These are phyloP conservation scores for Wickerhamiella occidentalis DNA, from an alignment of 805 yeast genomes.

Conservation along the genomic window DNA sequence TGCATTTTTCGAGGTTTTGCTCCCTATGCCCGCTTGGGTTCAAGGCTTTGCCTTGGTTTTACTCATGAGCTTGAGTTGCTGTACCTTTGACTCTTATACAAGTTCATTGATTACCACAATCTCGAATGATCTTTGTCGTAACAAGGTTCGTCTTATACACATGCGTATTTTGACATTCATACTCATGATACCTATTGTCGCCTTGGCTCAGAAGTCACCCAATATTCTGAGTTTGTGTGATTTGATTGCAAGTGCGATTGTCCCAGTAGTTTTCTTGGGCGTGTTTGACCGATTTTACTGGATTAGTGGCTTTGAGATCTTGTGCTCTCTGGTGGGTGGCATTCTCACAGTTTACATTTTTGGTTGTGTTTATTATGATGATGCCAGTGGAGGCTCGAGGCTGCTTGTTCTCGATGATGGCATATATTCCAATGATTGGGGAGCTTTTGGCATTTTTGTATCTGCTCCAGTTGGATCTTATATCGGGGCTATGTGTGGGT, in stretches of 20 bases:
- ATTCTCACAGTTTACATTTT: conserved; percentile 66
- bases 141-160: conserved; percentile 53
- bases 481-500: conserved; percentile 40
- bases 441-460: conserved; percentile 88
- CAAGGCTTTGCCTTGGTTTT: conserved; percentile 72
- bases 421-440: conserved; percentile 74
- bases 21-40: conserved; percentile 77
- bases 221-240: conserved; percentile 82
- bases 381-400: conserved; percentile 62
- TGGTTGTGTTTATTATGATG: conserved; percentile 61
- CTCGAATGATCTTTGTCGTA: conserved; percentile 82
- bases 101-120: conserved; percentile 80
- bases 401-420: conserved; percentile 53
- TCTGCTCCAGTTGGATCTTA: conserved; percentile 79
- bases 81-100: conserved; percentile 80
- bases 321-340: conserved; percentile 76
- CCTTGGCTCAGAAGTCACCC: conserved; percentile 71
- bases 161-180: conserved; percentile 58
- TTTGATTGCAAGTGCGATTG: conserved; percentile 70
- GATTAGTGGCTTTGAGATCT: conserved; percentile 65
- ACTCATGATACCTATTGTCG: conserved; percentile 73
- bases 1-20: conserved; percentile 51
- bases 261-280: conserved; percentile 79
- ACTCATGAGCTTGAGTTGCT: conserved; percentile 61
- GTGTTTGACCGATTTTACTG: conserved; percentile 54